Percentiles rank a stretch among this genome's conserved stretches.
Conservation (phyloP, 2,329 filamentous ascomycete genomes). For the Cercospora sp. region DNA sequence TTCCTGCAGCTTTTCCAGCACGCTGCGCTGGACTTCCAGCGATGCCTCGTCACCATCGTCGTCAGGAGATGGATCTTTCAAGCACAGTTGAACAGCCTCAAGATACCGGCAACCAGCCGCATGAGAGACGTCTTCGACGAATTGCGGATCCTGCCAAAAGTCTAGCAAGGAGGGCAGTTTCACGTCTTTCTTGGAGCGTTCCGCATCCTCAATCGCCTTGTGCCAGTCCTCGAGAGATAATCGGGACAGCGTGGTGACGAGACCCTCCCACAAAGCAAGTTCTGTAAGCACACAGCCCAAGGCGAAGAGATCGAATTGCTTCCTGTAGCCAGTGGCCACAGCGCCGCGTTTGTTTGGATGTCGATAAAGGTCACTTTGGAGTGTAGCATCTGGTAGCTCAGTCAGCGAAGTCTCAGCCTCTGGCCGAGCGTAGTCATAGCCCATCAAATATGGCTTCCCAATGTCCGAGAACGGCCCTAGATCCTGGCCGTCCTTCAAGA, state of each 20-base stretch:
- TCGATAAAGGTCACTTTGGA: background rate
- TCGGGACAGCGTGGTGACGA: background rate
- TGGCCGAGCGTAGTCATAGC: background rate
- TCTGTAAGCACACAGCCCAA: constrained; percentile 72
- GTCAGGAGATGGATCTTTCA: background rate
- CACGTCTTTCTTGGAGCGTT: background rate
- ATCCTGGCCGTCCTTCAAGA: background rate
- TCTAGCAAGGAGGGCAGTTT: background rate
- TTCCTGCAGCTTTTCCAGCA: background rate
- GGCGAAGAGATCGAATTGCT: constrained; percentile 64
- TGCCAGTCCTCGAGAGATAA: background rate
- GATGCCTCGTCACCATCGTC: background rate
- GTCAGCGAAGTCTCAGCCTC: background rate
- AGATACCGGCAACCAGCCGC: background rate
- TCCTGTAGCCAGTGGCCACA: background rate
- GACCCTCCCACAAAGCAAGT: constrained; percentile 65
- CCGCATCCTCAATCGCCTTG: background rate
- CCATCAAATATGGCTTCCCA: background rate
- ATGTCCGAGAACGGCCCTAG: background rate
- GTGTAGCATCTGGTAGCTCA: background rate
- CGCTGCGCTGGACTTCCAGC: background rate
- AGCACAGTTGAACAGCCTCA: background rate
- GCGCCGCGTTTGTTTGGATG: background rate
- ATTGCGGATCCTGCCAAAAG: background rate
- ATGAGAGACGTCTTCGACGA: background rate